phyloP scores from a whole-genome alignment of 495 filamentous ascomycete genomes.

The Pyrenopolyporus hunteri region DNA sequence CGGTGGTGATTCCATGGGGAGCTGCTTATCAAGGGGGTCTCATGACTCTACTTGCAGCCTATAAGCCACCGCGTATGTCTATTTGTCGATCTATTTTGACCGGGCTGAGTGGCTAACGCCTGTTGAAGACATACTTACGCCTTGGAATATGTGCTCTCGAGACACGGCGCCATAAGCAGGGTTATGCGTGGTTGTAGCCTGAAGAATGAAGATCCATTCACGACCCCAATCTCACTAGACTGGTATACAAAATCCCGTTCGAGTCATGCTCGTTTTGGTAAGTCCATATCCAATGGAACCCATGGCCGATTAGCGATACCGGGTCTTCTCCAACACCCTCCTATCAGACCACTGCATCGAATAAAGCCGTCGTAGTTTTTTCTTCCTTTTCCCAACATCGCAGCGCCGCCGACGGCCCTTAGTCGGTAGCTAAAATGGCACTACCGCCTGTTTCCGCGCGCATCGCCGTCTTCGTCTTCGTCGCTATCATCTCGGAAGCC shows the following conservation, averaged over 20 bases:
- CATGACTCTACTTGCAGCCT: too few species aligned
- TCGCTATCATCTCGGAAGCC: constrained; percentile 86
- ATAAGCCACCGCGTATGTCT: not conserved
- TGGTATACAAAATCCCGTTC: constrained; percentile 14
- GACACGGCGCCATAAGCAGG: not conserved
- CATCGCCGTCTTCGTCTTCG: constrained; percentile 53
- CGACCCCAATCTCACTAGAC: constrained; percentile 11
- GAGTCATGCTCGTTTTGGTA: not conserved
- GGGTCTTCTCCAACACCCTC: not conserved
- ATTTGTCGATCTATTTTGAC: not conserved
- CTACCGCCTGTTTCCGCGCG: constrained; percentile 24
- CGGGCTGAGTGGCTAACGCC: not conserved
- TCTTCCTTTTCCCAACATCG: too few species aligned
- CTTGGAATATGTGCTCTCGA: not conserved
- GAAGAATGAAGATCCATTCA: constrained; percentile 11
- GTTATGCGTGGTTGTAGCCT: not conserved
- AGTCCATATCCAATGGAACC: not conserved
- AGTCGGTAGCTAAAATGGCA: too few species aligned
- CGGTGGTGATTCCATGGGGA: not conserved
- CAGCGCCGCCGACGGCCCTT: too few species aligned
- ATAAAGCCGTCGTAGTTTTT: constrained; percentile 1
- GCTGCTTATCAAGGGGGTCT: too few species aligned
- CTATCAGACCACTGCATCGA: not conserved
- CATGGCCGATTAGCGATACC: not conserved
- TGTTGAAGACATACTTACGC: not conserved